Evolutionary conservation across 1,284 basidiomycete species (phyloP), one percentile per base, ranked within the genome.

Genomic region (Leccinum griseonigrum): DNA sequence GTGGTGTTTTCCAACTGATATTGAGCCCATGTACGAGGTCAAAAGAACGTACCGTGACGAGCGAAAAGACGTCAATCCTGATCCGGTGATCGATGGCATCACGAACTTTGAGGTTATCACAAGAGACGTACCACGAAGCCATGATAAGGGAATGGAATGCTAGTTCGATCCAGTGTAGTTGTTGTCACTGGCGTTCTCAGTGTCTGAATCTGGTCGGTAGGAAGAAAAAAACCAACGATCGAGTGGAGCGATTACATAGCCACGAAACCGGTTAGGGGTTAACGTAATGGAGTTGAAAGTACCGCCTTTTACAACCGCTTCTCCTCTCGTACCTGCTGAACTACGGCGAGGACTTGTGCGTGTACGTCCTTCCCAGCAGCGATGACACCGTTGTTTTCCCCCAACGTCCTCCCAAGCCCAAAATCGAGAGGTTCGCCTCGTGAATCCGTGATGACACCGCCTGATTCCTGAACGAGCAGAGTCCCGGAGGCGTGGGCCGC

Each of bases 331-430:
- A n/a, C n/a, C n/a, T 83, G 78, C 71, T 87, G 83, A 11, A 98
- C 87, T 0, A 93, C 95, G 58, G 85, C 83, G 31, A 98, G 78
- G 3, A 94, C 87, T 60, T 80, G 77, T 0, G 75, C 72, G 68
- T 97, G 92, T 26, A 90, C 79, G 5, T 82, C 84, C 68, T 83
- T 86, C 8, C 87, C 87, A 0, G 84, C 81, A 7, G 92, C 96
- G 13, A 98, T 84, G 18, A 98, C 86, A 1, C 97, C 97, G 71
- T 85, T 88, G 76, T 98, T 98, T 67, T 86, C 86, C 7, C 88
- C 90, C 28, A 98, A 78, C 1, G 93, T 95, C 61, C 95, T 79
- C 13, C 97, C 97, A 1, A 91, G 79, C 0, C 92, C 90, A 76
- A 99, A 98, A 74, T 97, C 84, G 36, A 99, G 85, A 0, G 83